Evolutionary conservation across 257 asterid genomes (phyloP).

Genomic region (Henckelia pumila): DNA sequence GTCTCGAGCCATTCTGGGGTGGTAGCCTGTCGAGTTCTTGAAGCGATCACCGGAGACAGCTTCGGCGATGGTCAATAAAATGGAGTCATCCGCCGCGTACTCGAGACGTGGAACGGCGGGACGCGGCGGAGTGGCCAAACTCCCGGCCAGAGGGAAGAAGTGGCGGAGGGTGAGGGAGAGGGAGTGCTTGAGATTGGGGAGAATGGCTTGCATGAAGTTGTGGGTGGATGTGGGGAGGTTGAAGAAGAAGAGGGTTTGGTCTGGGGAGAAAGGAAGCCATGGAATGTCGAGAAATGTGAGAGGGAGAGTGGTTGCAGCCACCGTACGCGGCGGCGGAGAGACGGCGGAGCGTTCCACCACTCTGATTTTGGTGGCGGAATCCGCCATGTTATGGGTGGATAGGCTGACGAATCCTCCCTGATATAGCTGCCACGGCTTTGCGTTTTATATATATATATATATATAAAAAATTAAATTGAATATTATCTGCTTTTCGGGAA

Average conservation of each 20-base stretch:
- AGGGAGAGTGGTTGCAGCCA: constrained; percentile 25
- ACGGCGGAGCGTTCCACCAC: constrained; percentile 11
- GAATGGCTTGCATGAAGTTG: constrained; percentile 19
- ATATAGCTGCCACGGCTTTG: no score
- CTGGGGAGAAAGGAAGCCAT: constrained; percentile 39
- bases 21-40: constrained; percentile 28
- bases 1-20: constrained; percentile 20
- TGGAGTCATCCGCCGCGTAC: constrained; percentile 30
- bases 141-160: constrained; percentile 16
- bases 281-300: constrained; percentile 43
- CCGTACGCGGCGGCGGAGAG: constrained; percentile 38
- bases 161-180: constrained; percentile 15
- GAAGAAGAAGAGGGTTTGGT: constrained; percentile 30
- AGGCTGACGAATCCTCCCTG: background rate
- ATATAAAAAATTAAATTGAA: no score
- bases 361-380: constrained; percentile 15
- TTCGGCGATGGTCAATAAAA: constrained; percentile 35
- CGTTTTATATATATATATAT: no score
- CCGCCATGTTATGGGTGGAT: background rate
- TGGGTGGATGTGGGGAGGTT: background rate
- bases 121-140: background rate
- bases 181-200: constrained; percentile 12
- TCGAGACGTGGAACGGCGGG: constrained; percentile 27
- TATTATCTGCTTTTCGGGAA: no score
- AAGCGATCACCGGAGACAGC: constrained; percentile 21